Conservation (phyloP, 177 flowering plant species). For the Vitis hybrid region DNA sequence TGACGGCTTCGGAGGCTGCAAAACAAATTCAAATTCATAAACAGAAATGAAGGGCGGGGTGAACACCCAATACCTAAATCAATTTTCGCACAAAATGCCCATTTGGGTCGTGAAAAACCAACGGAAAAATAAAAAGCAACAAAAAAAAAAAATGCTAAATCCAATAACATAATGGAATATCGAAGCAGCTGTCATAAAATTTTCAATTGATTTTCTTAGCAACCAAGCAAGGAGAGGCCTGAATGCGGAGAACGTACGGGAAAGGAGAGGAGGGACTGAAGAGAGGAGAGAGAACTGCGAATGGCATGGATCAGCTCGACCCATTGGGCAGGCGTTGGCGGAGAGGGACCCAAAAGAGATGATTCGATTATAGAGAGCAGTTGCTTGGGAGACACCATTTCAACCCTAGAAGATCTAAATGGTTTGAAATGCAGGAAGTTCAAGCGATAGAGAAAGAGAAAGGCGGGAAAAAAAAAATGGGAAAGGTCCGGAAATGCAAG, state of each 20-base stretch:
- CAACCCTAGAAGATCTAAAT: conserved; percentile 5
- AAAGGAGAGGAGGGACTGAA: conserved; percentile 69
- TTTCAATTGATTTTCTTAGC: not conserved
- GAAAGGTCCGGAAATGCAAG: too few relatives aligned
- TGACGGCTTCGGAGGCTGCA: conserved; percentile 78
- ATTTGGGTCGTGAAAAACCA: not conserved
- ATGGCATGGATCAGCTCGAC: conserved; percentile 86
- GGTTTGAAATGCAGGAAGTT: not conserved
- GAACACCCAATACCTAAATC: not conserved
- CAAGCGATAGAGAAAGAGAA: too few relatives aligned
- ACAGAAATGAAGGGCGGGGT: not conserved
- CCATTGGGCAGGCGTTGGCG: conserved; percentile 74
- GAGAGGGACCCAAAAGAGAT: conserved; percentile 58
- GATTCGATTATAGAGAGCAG: conserved; percentile 68
- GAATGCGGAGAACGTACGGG: conserved; percentile 41
- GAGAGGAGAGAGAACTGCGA: conserved; percentile 56
- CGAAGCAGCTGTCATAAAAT: too few relatives aligned
- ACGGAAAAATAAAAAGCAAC: not conserved
- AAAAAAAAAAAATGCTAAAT: not conserved
- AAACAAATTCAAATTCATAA: conserved; percentile 3
- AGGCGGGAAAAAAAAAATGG: too few relatives aligned
- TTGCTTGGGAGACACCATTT: conserved; percentile 76
- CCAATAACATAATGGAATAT: not conserved
- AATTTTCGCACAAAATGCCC: not conserved
- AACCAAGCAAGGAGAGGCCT: not conserved